phyloP scores from a whole-genome alignment of 805 yeast genomes.

The Pichia exigua region DNA sequence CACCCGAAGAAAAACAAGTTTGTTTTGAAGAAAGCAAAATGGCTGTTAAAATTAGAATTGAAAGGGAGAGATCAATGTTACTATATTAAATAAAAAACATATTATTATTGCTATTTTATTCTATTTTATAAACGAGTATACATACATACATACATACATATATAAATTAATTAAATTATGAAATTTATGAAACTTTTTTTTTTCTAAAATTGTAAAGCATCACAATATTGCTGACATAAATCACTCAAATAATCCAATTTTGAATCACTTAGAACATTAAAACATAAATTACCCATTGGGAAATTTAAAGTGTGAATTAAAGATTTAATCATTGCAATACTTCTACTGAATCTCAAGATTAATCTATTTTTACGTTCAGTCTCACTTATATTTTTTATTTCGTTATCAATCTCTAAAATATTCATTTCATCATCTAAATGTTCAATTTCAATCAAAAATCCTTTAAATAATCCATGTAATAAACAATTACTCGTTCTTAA shows the following conservation, averaged over 20 bases:
- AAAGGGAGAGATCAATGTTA: constrained; percentile 22
- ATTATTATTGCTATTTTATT: neutral
- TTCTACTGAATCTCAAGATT: constrained; percentile 26
- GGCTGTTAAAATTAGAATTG: constrained; percentile 30
- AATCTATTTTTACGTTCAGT: constrained; percentile 19
- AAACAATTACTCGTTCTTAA: constrained; percentile 65
- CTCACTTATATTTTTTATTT: constrained; percentile 8
- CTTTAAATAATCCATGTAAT: constrained; percentile 67
- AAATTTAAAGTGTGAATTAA: constrained; percentile 27
- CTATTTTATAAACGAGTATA: neutral
- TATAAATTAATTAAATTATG: neutral
- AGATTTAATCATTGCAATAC: constrained; percentile 28
- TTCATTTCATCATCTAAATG: constrained; percentile 24
- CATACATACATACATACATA: neutral
- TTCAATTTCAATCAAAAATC: constrained; percentile 57
- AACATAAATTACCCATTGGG: constrained; percentile 31
- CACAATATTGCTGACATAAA: constrained; percentile 33
- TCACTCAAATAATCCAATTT: constrained; percentile 31
- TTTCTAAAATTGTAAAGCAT: constrained; percentile 30
- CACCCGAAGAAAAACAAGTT: constrained; percentile 21
- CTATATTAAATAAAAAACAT: neutral
- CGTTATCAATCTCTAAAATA: constrained; percentile 8
- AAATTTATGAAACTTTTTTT: neutral
- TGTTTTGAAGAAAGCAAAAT: constrained; percentile 27
- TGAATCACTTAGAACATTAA: constrained; percentile 31